Base-by-base conservation (phyloP, 352 stramenopile genomes). In the Globisporangium perplexum region DNA sequence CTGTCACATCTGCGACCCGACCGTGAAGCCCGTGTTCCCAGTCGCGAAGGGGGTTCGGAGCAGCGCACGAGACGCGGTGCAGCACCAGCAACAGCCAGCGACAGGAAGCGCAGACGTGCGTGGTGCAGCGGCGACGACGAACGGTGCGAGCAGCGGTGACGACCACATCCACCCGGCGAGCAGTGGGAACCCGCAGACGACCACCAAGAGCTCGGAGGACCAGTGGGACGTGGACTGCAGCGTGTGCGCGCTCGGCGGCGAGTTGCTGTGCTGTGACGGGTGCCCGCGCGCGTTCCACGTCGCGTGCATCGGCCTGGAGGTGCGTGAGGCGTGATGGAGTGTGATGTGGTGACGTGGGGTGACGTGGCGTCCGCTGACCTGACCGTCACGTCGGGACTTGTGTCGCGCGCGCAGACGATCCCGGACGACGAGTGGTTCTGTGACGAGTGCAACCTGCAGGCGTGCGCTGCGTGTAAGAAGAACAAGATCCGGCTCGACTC, bases 261-360 rank as follows among this genome's bases (percentile, higher is more conserved):
- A 95, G 52, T 41, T 97, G 18, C 66, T 97, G 1, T 95, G 83
- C 62, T 98, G 95, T 57, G 88, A 95, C 56, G 86, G 83, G 15
- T 98, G 95, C 55, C 93, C 93, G 3, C 72, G 90, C 42, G 82
- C 89, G 7, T 98, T 97, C 68, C 95, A 98, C 70, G 57, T 80
- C 7, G 75, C 80, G 31, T 98, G 94, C 50, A 81, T 93, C 43
- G 67, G 71, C 5, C 54, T 93, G 6, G 67, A 70, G 55, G 74
- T 70, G 64, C n/a, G 62, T 41, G 6, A 12, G 41, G 48, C 20
- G n/a, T n/a, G n/a, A n/a, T n/a, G n/a, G n/a, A n/a, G 26, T 28
- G 28, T 39, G 10, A 7, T 28, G 30, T 1, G 0, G 22, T 7
- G 23, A 50, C 35, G 11, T 47, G 53, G 30, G 38, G 28, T 30